These are phyloP conservation scores for Blastocystis sp. DNA, from an alignment of 352 stramenopile species.

Conservation along the genomic window DNA sequence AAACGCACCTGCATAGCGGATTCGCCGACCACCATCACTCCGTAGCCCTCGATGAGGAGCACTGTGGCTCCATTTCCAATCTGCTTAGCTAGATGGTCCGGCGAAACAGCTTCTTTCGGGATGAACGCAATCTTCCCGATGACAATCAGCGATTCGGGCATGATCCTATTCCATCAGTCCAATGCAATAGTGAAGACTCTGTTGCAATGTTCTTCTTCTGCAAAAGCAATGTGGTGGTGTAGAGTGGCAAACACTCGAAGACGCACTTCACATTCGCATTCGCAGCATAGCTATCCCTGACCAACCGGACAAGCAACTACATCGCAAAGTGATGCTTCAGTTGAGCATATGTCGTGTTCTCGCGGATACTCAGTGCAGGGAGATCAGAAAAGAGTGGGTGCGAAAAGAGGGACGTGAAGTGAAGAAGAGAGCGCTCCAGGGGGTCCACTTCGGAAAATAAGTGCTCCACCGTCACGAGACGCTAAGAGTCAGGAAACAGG, in stretches of 20 bases:
- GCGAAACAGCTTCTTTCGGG: neutral
- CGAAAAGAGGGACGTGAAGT: neutral
- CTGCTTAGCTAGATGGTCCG: neutral
- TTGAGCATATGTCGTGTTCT: neutral
- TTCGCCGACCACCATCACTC: constrained; percentile 13
- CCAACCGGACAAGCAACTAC: neutral
- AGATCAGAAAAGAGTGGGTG: neutral
- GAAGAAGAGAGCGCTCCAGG: neutral
- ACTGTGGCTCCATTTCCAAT: neutral
- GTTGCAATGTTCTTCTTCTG: neutral
- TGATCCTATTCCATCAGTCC: constrained; percentile 5
- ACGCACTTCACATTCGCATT: neutral
- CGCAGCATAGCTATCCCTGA: neutral
- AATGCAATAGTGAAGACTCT: neutral
- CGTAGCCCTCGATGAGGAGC: constrained; percentile 36
- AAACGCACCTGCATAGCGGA: constrained; percentile 44
- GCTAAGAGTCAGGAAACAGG: constrained; percentile 6
- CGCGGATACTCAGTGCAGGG: neutral
- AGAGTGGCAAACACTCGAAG: constrained; percentile 40
- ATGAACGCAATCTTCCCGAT: constrained; percentile 13
- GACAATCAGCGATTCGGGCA: constrained; percentile 50
- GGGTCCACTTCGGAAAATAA: constrained; percentile 1
- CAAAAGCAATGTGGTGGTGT: constrained; percentile 8
- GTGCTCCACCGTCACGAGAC: constrained; percentile 38
- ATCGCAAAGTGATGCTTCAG: neutral